Evolutionary conservation across 192 early-diverging fungal species (phyloP).

Genomic region (Kappamyces sp.): DNA sequence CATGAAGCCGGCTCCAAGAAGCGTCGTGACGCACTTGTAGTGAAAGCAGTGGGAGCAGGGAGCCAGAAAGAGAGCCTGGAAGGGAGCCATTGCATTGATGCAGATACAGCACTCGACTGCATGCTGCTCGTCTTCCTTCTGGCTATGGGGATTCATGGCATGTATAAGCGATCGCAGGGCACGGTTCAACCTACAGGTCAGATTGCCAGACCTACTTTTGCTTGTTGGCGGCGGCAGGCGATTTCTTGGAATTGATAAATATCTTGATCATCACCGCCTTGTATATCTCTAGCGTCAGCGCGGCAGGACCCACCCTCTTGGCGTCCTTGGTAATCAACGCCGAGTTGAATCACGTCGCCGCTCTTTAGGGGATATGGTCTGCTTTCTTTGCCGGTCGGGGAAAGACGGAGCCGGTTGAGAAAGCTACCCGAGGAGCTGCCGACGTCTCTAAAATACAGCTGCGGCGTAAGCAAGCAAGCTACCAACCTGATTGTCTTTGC

Average conservation of each 20-base stretch:
- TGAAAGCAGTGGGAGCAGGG: slow-evolving; percentile 93
- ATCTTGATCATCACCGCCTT: slow-evolving; percentile 82
- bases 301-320: slow-evolving; percentile 51
- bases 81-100: slow-evolving; percentile 75
- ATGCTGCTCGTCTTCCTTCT: slow-evolving; percentile 32
- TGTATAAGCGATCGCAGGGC: slow-evolving; percentile 16
- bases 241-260: slow-evolving; percentile 30
- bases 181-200: slow-evolving; percentile 12
- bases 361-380: slow-evolving; percentile 55
- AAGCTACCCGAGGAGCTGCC: slow-evolving; percentile 86
- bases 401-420: slow-evolving; percentile 79
- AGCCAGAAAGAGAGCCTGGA: slow-evolving; percentile 86
- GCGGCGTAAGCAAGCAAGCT: slow-evolving; percentile 5
- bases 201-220: slow-evolving; percentile 15
- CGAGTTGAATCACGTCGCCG: slow-evolving; percentile 88
- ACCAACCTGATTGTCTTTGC: slow-evolving; percentile 36
- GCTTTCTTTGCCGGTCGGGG: slow-evolving; percentile 71
- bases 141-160: slow-evolving; percentile 24
- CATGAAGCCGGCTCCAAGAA: slow-evolving; percentile 63
- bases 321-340: slow-evolving; percentile 91
- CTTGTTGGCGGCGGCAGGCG: slow-evolving; percentile 19
- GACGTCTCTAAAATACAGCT: slow-evolving; percentile 87
- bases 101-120: slow-evolving; percentile 79
- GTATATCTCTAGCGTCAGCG: slow-evolving; percentile 66
- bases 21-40: slow-evolving; percentile 84